Base-by-base conservation (phyloP, 2,329 filamentous ascomycete genomes). In the Saccharata proteae region DNA sequence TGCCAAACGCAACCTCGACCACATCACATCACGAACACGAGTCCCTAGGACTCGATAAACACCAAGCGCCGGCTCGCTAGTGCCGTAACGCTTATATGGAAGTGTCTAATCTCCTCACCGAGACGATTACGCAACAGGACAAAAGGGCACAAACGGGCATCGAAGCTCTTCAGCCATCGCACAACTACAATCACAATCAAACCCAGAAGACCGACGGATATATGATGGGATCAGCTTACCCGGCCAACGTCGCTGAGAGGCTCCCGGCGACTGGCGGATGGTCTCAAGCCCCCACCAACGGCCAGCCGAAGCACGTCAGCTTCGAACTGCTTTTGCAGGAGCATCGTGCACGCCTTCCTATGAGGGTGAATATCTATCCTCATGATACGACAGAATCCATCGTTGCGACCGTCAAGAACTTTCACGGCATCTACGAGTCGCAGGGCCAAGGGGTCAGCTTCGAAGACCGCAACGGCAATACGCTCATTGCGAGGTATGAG, bases 351-450 rank as follows among this genome's bases (percentile, higher is more conserved):
- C 77, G 81, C 50, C 65, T 86, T 43, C 80, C 81, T n/a, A 77
- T 88, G 73, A 69, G 80, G 48, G 80, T 88, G 32, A 81, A 92
- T 49, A 94, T 98, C 45, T 93, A 80, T 50, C 83, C 83, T 27
- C 86, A 96, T 58, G 90, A 98, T 64, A 86, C 83, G 31, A 96
- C 88, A 14, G 88, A 96, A 53, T 94, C 86, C 20, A 98, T 98
- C 61, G 83, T 96, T 41, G 90, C 85, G 10, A 96, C 90, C 2
- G 88, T 96, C 51, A 96, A 93, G 70, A 96, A 94, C 65, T 96
- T 96, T 63, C 96, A 93, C 54, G 90, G 90, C 38, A 71, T 98
- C 43, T 94, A 94, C 55, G 82, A 88, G 42, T 30, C 30, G 15
- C 32, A 30, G 29, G 33, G 33, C 16, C 45, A 78, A 52, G 86